Base-by-base conservation (phyloP, 2,329 filamentous ascomycete species). In the Penicillium oxalicum region DNA sequence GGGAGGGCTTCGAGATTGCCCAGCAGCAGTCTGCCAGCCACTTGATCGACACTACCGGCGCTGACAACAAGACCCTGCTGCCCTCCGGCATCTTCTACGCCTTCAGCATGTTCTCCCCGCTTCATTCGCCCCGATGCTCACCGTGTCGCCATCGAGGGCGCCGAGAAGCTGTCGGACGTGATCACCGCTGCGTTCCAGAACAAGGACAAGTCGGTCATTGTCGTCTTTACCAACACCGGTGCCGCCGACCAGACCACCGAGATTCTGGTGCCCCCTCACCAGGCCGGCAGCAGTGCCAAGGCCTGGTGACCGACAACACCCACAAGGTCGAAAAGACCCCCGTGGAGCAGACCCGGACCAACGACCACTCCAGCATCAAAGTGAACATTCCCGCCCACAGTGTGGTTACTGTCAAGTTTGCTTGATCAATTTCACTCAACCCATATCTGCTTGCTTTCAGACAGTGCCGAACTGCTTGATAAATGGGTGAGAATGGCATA, bases 21-120 rank as follows among this genome's bases (percentile, higher is more conserved):
- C 38, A 40, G 38, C 38, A 40, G 24, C 38, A 40, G 38, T 40
- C 38, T 11, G 38, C 38, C 38, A 40, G 38, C 38, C 38, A 40
- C 26, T 24, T 40, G 3, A 18, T 40, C 38, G 38, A 40, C 11
- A 27, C 24, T 5, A 40, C 38, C 25, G 38, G 38, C 25, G 8
- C 38, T 26, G 26, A 40, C 38, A 26, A 40, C 9, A 40, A 24
- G n/a, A 26, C 11, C 5, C 11, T 40, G 6, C 38, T 40, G 9
- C 38, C 24, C 5, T 40, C 38, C 5, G 38, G 38, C 4, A 40
- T 40, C 24, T 40, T 40, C 12, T 26, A 40, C 26, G 38, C 38
- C 4, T 40, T 40, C 38, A 40, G 38, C 38, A 40, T 40, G 38
- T 40, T 24, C 18, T 40, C 38, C 38, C n/a, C 38, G 38, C 38